Evolutionary conservation across 352 stramenopile species (phyloP), one percentile per base, ranked within the genome.

Genomic region (Globisporangium echinulatum): DNA sequence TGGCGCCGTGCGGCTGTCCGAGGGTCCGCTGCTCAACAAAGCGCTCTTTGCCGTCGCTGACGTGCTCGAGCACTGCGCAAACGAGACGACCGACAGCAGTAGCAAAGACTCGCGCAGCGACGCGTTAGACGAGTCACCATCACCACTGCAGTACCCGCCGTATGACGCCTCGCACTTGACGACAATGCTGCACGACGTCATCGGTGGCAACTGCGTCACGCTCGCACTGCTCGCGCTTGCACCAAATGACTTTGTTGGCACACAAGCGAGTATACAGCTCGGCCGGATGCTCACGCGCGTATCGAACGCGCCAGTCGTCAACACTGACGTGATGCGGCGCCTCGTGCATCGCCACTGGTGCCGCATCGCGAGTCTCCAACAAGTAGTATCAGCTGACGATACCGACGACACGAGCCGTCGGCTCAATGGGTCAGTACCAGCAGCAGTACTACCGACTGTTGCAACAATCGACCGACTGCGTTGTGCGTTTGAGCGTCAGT

Each of bases 11-110:
- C 71, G 77, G 33, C 57, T 87, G 5, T 70, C 72, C 0, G 77
- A 88, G 54, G 70, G 72, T 5, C 72, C 77, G n/a, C 43, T 86
- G 36, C 61, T 82, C 3, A 86, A 84, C 59, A 87, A 85, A 52
- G 70, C 80, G 14, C 43, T 88, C 36, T 79, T 75, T 13, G 67
- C 75, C 8, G 47, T 87, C 5, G 61, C 69, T 6, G 61, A 76
- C n/a, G 78, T 81, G 8, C 25, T 83, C 3, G 53, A 74, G 15
- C 59, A 15, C 14, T 53, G 40, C 14, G 39, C 36, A 6, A 25
- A 9, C 14, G 15, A 5, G 8, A 37, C n/a, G 1, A n/a, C 15
- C 17, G 3, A 4, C 14, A 13, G 5, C n/a, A 33, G 9, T 9
- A 5, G 6, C 13, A 5, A 15, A 19, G 15, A 13, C 15, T 13